Base-by-base conservation (phyloP, 2,329 filamentous ascomycete species). In the Mycocentrospora acerina region DNA sequence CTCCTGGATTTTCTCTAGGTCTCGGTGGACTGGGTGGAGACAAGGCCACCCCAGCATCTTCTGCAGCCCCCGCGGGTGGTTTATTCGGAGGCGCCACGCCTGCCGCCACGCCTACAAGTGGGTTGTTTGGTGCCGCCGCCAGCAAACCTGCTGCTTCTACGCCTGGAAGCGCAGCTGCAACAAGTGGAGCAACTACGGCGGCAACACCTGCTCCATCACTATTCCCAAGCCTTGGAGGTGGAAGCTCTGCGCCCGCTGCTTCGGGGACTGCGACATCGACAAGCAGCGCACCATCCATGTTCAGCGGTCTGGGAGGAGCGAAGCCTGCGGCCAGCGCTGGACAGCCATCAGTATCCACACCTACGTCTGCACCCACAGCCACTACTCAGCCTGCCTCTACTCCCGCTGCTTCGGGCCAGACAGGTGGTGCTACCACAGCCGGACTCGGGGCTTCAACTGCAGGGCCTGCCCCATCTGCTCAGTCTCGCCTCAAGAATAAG, bases 401-500 rank as follows among this genome's bases (percentile, higher is more conserved):
- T 32, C 41, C 47, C n/a, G 46, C 54, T 13, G 32, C 42, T 24
- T 48, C 40, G 29, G 36, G 52, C 26, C 30, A 51, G 11, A 41
- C 38, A 22, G 51, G 42, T 14, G 57, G 60, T 42, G 55, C 59
- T 29, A 31, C 46, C 7, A 58, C 60, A 36, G 48, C 39, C 16
- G 74, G 64, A 18, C 71, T 91, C 32, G 82, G 81, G 13, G 81
- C 83, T 18, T 94, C 90, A 1, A 95, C 88, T 3, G 76, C 81
- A 24, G 90, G 90, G 0, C 89, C 90, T 2, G 75, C 84, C 3
- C 91, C 93, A 12, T 85, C 90, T 40, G 71, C 76, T 2, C 82
- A 94, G 58, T 93, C 91, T 4, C 85, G 93, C 18, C 76, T 98
- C 25, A 95, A 95, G 75, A 95, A 96, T 70, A 97, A 95, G 73